Conservation (phyloP, 345 rosid species). For the Citrus cavaleriei region DNA sequence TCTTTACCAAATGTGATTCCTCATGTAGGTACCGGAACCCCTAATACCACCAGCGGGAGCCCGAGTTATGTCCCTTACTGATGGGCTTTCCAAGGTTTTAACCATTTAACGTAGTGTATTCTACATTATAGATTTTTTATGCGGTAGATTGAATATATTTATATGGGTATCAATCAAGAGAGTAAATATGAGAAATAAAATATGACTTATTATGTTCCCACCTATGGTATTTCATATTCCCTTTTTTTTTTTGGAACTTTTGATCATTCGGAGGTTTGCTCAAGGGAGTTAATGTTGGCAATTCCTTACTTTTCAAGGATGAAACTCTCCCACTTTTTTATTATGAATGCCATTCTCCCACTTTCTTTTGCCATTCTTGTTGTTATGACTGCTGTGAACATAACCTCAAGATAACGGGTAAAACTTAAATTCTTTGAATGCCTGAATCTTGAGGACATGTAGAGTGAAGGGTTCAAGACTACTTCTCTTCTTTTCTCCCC, state of each 20-base stretch:
- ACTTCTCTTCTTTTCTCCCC: too few relatives aligned
- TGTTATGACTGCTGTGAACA: background rate
- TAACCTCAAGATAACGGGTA: background rate
- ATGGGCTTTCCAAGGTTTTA: conserved; percentile 84
- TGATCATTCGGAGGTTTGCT: background rate
- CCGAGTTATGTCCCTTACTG: conserved; percentile 86
- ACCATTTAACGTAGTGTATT: background rate
- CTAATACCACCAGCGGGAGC: conserved; percentile 90
- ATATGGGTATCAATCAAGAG: background rate
- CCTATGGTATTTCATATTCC: background rate
- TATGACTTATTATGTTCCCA: background rate
- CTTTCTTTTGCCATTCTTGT: background rate
- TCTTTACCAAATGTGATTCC: conserved; percentile 9
- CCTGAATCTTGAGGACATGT: background rate
- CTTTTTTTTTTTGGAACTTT: too few relatives aligned
- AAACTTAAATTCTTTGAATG: background rate
- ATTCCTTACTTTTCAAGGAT: background rate
- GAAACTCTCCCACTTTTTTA: background rate
- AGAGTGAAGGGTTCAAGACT: too few relatives aligned
- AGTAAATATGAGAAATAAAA: background rate
- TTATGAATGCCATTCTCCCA: background rate
- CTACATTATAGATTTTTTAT: background rate
- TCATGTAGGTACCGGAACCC: conserved; percentile 73
- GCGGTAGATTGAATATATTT: background rate
- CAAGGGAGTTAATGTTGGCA: background rate